Evolutionary conservation across 1,139 yeast species (phyloP), one percentile per base, ranked within the genome.

Genomic region (Saccharomyces hybrid): DNA sequence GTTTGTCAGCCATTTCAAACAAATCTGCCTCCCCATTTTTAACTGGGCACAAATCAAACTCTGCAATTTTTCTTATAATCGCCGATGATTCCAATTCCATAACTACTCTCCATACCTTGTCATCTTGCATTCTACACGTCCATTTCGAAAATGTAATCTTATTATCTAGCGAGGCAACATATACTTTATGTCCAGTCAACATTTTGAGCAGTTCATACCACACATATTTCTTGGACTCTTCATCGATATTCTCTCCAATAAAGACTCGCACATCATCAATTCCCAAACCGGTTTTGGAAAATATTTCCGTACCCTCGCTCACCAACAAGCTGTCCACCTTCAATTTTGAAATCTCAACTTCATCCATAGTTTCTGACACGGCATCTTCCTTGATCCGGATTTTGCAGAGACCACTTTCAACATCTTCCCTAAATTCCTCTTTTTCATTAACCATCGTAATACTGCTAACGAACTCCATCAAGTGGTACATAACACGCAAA

Each of bases 161-260:
- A n/a, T 41, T 48, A 11, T 55, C 56, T 27, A 56, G n/a, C 4
- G 48, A 27, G 5, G 32, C 52, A 29, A 54, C 25, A 16, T 47
- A 52, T 2, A 61, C 20, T 13, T 51, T 44, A 42, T 58, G 57
- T 1, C 62, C 64, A 7, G 64, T 58, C 4, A 65, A 25, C 7
- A 57, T 41, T 34, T 48, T 59, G 4, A 65, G 27, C 23, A 63
- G 51, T 32, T 60, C 64, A 48, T 63, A 61, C 68, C 68, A 65
- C 5, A 62, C 49, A 32, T 25, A 13, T 13, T 32, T 3, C 46
- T 51, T 34, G 8, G 50, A n/a, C 7, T n/a, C 23, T 48, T 49
- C 50, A n/a, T 50, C 32, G 6, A 47, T 34, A 5, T 47, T 48
- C 0, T 51, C 51, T 41, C 48, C 53, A 8, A 51, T 50, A 47